phyloP scores from a whole-genome alignment of 1,284 basidiomycete genomes.

The Melampsora larici-populina region DNA sequence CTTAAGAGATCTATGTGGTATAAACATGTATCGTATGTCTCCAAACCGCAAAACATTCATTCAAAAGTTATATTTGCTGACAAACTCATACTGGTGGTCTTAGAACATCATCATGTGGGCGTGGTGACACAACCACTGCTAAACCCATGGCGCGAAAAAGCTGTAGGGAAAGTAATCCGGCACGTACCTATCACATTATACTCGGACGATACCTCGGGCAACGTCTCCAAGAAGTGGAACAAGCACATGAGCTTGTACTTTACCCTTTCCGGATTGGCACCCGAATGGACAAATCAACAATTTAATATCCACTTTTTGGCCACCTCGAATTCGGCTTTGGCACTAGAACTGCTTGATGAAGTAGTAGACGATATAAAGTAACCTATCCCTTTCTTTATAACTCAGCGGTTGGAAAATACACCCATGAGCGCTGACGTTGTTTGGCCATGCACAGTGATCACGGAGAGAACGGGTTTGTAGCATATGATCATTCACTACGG shows the following conservation, averaged over 20 bases:
- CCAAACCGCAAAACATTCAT: too few relatives aligned
- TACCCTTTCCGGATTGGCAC: background rate
- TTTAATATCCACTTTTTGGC: constrained; percentile 4
- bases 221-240: too few relatives aligned
- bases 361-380: constrained; percentile 16
- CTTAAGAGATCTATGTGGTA: background rate
- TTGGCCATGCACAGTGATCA: background rate
- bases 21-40: background rate
- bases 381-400: too few relatives aligned
- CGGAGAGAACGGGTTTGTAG: background rate
- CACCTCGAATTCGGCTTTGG: background rate
- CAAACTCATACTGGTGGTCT: too few relatives aligned
- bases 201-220: constrained; percentile 10
- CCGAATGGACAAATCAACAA: background rate
- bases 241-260: too few relatives aligned
- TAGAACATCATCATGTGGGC: background rate
- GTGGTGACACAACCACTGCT: background rate
- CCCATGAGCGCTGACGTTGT: too few relatives aligned
- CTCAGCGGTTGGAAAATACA: too few relatives aligned
- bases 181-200: too few relatives aligned
- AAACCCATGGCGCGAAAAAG: constrained; percentile 6
- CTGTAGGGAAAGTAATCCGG: background rate
- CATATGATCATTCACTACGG: background rate
- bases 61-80: too few relatives aligned
- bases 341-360: background rate